A percentile compares a stretch with the other conserved stretches of the same genome.
Conservation (phyloP, 495 filamentous ascomycete species). For the Penicillium desertorum region DNA sequence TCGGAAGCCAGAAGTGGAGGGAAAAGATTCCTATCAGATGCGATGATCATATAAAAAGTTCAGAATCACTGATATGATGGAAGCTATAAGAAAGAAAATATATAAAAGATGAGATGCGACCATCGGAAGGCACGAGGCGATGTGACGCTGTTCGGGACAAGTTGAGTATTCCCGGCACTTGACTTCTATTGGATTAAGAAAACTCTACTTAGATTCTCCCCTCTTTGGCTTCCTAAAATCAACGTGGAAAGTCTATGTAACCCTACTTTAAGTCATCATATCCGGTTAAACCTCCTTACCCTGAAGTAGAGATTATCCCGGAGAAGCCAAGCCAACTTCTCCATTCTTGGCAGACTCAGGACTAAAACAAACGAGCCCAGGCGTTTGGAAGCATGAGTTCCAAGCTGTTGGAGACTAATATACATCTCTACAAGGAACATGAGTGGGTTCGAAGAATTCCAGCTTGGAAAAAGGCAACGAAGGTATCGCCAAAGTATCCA, state of each 20-base stretch:
- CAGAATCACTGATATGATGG: neutral
- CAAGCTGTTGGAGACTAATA: neutral
- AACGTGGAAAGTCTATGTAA: constrained; percentile 27
- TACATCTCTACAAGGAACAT: constrained; percentile 4
- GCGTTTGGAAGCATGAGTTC: constrained; percentile 14
- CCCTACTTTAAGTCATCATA: constrained; percentile 21
- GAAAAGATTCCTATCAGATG: neutral
- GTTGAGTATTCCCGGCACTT: constrained; percentile 18
- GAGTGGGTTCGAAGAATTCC: constrained; percentile 15
- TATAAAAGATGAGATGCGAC: constrained; percentile 31
- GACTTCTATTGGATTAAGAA: constrained; percentile 5
- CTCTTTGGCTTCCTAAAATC: neutral
- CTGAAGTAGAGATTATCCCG: neutral
- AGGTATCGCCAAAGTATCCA: neutral
- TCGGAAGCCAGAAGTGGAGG: constrained; percentile 3
- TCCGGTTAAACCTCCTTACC: neutral
- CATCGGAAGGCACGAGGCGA: constrained; percentile 37
- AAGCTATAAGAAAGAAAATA: neutral
- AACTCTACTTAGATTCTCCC: constrained; percentile 6
- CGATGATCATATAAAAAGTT: neutral
- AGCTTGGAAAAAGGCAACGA: neutral
- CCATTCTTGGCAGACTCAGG: constrained; percentile 16
- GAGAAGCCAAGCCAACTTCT: constrained; percentile 2
- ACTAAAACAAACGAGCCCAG: constrained; percentile 16
- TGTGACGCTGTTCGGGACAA: constrained; percentile 34